phyloP scores from a whole-genome alignment of 805 yeast species.

The Clavispora phyllophila region DNA sequence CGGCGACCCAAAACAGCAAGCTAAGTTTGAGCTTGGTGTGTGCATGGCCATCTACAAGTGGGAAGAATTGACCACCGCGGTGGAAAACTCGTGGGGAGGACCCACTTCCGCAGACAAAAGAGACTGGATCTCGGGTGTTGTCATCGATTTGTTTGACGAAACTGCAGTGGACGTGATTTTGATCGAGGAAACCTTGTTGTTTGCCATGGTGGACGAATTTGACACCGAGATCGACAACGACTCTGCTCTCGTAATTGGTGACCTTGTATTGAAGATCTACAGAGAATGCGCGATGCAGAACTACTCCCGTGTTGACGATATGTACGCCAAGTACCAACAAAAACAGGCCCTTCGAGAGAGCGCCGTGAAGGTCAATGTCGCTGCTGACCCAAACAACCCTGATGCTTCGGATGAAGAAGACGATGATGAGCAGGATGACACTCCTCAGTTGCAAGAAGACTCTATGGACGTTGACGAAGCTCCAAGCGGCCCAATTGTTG shows the following conservation, averaged over 20 bases:
- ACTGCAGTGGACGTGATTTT: conserved; percentile 68
- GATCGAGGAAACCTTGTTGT: conserved; percentile 78
- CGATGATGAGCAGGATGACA: conserved; percentile 41
- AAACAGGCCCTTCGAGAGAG: conserved; percentile 38
- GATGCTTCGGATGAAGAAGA: conserved; percentile 46
- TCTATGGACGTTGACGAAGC: conserved; percentile 29
- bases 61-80: conserved; percentile 87
- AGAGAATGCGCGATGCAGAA: conserved; percentile 53
- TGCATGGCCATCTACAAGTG: conserved; percentile 87
- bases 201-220: conserved; percentile 94
- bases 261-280: conserved; percentile 59
- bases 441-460: conserved; percentile 18
- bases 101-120: conserved; percentile 84
- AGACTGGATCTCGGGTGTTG: conserved; percentile 87
- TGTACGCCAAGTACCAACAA: conserved; percentile 56
- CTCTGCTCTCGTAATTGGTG: conserved; percentile 72
- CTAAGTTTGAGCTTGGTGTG: conserved; percentile 86
- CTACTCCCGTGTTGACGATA: conserved; percentile 50
- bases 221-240: conserved; percentile 87
- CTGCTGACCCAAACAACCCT: conserved; percentile 61
- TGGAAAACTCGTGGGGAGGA: conserved; percentile 94
- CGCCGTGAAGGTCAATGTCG: conserved; percentile 38
- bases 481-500: conserved; percentile 60
- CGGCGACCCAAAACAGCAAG: conserved; percentile 63
- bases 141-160: conserved; percentile 71